A percentile compares a stretch with the other conserved stretches of the same genome.
These are phyloP conservation scores for Phlebiopsis flavidoalba DNA, from an alignment of 768 basidiomycete species.

Conservation along the genomic window DNA sequence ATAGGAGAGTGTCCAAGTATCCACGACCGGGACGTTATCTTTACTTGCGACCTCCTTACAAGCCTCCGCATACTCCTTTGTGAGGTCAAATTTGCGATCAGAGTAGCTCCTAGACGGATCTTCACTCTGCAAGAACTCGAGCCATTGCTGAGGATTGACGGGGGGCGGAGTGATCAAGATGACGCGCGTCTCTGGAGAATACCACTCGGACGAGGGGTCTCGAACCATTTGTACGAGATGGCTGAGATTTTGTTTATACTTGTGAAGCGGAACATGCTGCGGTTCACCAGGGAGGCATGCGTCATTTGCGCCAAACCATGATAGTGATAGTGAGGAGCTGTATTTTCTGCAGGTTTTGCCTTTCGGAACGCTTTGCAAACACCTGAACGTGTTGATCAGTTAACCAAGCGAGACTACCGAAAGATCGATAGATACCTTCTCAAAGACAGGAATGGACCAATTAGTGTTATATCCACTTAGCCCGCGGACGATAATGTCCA, in stretches of 20 bases:
- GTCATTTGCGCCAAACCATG: constrained; percentile 52
- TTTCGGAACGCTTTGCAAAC: constrained; percentile 42
- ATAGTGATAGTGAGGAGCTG: constrained; percentile 8
- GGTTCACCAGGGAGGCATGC: constrained; percentile 56
- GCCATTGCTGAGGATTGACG: constrained; percentile 58
- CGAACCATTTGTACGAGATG: constrained; percentile 59
- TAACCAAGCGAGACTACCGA: background rate
- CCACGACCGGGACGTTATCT: constrained; percentile 56
- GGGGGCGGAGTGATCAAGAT: constrained; percentile 85
- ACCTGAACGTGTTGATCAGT: constrained; percentile 33
- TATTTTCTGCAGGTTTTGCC: constrained; percentile 30
- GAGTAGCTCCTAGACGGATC: constrained; percentile 41
- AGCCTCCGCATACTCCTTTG: constrained; percentile 66
- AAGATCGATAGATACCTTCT: constrained; percentile 43
- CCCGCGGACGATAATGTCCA: constrained; percentile 87
- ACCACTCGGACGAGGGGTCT: constrained; percentile 54
- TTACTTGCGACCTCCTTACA: constrained; percentile 55
- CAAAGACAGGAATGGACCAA: constrained; percentile 78
- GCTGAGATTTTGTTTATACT: constrained; percentile 60
- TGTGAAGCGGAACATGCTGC: constrained; percentile 73
- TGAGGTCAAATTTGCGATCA: constrained; percentile 59
- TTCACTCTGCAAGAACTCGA: constrained; percentile 36
- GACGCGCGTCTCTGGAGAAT: constrained; percentile 70
- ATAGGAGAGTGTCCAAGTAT: constrained; percentile 70
- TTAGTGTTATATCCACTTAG: constrained; percentile 81